Evolutionary conservation across 2,329 filamentous ascomycete species (phyloP), one percentile per base, ranked within the genome.

Genomic region (Aspergillus fischeri): DNA sequence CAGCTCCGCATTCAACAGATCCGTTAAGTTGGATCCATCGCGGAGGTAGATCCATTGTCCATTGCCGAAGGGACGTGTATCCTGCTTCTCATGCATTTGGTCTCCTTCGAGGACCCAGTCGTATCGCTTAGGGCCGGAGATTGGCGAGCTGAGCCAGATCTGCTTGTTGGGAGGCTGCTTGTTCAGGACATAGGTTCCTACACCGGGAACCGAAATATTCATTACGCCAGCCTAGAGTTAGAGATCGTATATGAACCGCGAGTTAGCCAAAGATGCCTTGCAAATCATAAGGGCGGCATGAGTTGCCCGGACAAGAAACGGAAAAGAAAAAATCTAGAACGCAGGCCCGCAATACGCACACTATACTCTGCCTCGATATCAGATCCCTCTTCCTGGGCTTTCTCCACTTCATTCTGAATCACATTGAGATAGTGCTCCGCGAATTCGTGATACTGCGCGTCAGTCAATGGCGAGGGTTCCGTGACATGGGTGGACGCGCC

Each of bases 141-240:
- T 80, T 3, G 94, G 94, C 47, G 91, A 96, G 41, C 91, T 94
- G 49, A 97, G 85, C 94, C 94, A 99, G 70, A 99, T 96, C 73
- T 88, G 94, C 80, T 92, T 94, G 81, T 97, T 97, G 21, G 93
- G 92, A 0, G 94, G 94, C 75, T 99, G 94, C 77, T 99, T 99
- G 84, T 99, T 99, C 77, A 99, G 83, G 59, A 99, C 90, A 72
- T 95, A 99, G 29, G 86, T 93, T 60, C 92, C 92, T 52, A 85
- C 80, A 11, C 81, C 78, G 1, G 86, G 84, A 65, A 90, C 85
- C 6, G 78, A 81, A 68, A 97, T 81, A 61, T 87, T 92, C 65
- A 97, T 82, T 55, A 97, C 92, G 55, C 94, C 93, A 54, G 91
- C 84, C 92, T 97, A 67, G 20, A 54, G 24, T 45, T 11, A 35